phyloP scores from a whole-genome alignment of 345 rosid species.

The Euclidium syriacum region DNA sequence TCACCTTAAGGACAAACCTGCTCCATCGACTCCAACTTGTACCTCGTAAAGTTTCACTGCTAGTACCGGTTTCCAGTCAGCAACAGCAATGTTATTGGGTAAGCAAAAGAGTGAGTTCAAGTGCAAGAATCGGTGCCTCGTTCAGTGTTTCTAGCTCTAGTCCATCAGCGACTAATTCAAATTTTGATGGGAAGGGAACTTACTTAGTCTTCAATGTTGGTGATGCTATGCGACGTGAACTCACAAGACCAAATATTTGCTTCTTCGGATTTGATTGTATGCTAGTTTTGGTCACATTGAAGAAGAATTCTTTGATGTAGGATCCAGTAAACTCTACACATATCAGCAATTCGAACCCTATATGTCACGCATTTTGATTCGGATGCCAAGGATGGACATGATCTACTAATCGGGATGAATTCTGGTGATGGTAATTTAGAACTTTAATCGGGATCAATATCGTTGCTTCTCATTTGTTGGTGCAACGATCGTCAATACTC shows the following conservation, averaged over 20 bases:
- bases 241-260: conserved; percentile 89
- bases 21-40: conserved; percentile 77
- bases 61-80: conserved; percentile 81
- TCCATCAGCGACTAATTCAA: conserved; percentile 53
- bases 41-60: conserved; percentile 70
- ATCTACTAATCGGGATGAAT: conserved; percentile 83
- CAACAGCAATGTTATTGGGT: conserved; percentile 85
- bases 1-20: conserved; percentile 85
- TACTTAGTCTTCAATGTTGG: conserved; percentile 94
- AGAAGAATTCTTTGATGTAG: conserved; percentile 40
- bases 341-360: conserved; percentile 86
- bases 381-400: conserved; percentile 98
- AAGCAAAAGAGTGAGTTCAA: conserved; percentile 58
- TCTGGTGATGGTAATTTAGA: conserved; percentile 85
- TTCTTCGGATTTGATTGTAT: conserved; percentile 5
- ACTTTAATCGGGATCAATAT: background rate
- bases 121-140: conserved; percentile 79
- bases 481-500: background rate
- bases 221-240: conserved; percentile 90
- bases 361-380: conserved; percentile 95
- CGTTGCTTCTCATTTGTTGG: background rate
- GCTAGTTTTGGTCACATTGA: too few relatives aligned
- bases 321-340: conserved; percentile 97
- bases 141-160: conserved; percentile 64
- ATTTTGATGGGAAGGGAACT: conserved; percentile 96